Percentiles rank a stretch among this genome's conserved stretches.
Conservation (phyloP, 306 rosid species). For the Castanea mollissima region DNA sequence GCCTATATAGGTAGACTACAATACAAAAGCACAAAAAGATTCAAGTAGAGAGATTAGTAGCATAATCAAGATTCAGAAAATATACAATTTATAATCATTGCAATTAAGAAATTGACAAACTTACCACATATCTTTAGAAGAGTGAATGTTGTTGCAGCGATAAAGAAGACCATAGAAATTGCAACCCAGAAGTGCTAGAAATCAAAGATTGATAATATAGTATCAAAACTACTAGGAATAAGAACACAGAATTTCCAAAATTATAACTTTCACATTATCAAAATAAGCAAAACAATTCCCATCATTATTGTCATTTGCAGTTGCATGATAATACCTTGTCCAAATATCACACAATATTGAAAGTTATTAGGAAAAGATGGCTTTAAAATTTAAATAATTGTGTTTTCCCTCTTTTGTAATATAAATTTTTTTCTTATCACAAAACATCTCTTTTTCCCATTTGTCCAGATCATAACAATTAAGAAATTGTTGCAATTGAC, state of each 20-base stretch:
- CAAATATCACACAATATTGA: neutral
- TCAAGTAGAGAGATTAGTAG: slow-evolving; percentile 3
- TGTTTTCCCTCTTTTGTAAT: neutral
- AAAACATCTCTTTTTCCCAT: neutral
- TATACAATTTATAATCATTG: neutral
- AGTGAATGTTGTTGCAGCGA: slow-evolving; percentile 86
- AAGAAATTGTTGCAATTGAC: neutral
- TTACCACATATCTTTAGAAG: slow-evolving; percentile 88
- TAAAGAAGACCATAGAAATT: slow-evolving; percentile 93
- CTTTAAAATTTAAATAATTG: neutral
- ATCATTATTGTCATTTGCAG: neutral
- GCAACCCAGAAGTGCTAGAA: slow-evolving; percentile 98
- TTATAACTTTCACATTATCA: neutral
- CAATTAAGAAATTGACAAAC: slow-evolving; percentile 27
- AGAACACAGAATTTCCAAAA: neutral
- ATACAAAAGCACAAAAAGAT: neutral
- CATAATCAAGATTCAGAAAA: neutral
- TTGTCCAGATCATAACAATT: neutral
- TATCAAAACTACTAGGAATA: slow-evolving; percentile 8
- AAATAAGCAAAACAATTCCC: neutral
- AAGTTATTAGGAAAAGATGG: neutral
- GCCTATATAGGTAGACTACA: neutral
- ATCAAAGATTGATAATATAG: slow-evolving; percentile 31
- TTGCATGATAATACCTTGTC: neutral
- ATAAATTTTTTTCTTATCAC: neutral